Evolutionary conservation across 371 early-diverging fungal genomes (phyloP).

Genomic region (Gilbertella persicaria): DNA sequence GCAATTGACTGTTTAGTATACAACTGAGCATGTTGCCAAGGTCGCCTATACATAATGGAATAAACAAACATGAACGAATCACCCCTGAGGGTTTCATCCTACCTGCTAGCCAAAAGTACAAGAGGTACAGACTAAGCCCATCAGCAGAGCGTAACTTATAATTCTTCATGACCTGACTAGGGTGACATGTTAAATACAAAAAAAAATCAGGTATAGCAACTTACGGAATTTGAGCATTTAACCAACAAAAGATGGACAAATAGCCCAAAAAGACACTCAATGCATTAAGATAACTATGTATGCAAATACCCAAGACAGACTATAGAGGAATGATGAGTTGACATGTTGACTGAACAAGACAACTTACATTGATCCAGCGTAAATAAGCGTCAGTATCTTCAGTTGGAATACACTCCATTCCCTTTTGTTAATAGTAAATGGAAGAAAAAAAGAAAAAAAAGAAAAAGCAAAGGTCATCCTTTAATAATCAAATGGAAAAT

Average conservation of each 20-base stretch:
- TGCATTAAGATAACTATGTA: slow-evolving; percentile 24
- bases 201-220: slow-evolving; percentile 4
- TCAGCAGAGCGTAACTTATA: slow-evolving; percentile 51
- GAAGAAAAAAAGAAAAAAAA: neutral
- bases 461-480: slow-evolving; percentile 3
- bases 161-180: slow-evolving; percentile 60
- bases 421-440: neutral
- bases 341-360: neutral
- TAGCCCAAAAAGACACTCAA: slow-evolving; percentile 26
- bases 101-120: slow-evolving; percentile 69
- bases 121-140: slow-evolving; percentile 54
- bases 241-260: slow-evolving; percentile 30
- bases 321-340: neutral
- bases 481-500: neutral
- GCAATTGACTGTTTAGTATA: slow-evolving; percentile 56
- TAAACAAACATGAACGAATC: no score
- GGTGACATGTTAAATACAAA: slow-evolving; percentile 8
- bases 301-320: slow-evolving; percentile 24
- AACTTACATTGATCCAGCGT: slow-evolving; percentile 27
- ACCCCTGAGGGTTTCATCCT: no score
- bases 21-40: slow-evolving; percentile 69
- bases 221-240: slow-evolving; percentile 35
- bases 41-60: slow-evolving; percentile 55
- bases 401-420: slow-evolving; percentile 14
- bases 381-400: slow-evolving; percentile 12